A percentile compares a stretch with the other conserved stretches of the same genome.
Conservation (phyloP, 2,329 filamentous ascomycete genomes). For the Xylariaceae sp. region DNA sequence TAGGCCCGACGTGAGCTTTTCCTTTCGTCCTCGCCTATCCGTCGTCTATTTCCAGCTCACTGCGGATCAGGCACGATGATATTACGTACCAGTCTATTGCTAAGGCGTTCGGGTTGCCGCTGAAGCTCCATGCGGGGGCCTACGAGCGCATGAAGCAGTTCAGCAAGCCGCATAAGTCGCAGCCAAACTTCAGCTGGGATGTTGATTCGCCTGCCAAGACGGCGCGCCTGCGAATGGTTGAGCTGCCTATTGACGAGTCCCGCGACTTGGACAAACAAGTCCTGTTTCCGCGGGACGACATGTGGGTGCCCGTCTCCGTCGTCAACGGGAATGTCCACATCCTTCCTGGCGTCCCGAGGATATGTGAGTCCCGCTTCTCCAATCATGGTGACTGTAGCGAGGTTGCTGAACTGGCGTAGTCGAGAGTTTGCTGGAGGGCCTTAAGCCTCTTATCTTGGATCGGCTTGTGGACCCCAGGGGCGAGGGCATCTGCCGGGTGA, state of each 20-base stretch:
- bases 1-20: conserved; percentile 77
- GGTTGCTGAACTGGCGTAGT: conserved; percentile 40
- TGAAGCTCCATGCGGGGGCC: conserved; percentile 73
- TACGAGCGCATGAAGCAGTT: conserved; percentile 79
- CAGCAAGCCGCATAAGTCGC: conserved; percentile 66
- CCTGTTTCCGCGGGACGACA: conserved; percentile 71
- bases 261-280: conserved; percentile 66
- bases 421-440: conserved; percentile 68
- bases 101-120: conserved; percentile 74
- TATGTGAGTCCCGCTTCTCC: conserved; percentile 51
- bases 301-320: conserved; percentile 87
- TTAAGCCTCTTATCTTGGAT: conserved; percentile 68
- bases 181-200: conserved; percentile 80
- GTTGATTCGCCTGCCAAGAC: conserved; percentile 70
- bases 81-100: conserved; percentile 95
- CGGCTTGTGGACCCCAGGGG: conserved; percentile 73
- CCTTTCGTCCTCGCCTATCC: not conserved
- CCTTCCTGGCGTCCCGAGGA: conserved; percentile 78
- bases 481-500: conserved; percentile 70
- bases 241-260: conserved; percentile 70
- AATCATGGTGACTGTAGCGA: not conserved
- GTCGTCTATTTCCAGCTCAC: conserved; percentile 19
- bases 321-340: conserved; percentile 95
- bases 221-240: conserved; percentile 87
- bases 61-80: conserved; percentile 73